Conservation (phyloP, 495 filamentous ascomycete species). For the Pyrenopolyporus hunteri region DNA sequence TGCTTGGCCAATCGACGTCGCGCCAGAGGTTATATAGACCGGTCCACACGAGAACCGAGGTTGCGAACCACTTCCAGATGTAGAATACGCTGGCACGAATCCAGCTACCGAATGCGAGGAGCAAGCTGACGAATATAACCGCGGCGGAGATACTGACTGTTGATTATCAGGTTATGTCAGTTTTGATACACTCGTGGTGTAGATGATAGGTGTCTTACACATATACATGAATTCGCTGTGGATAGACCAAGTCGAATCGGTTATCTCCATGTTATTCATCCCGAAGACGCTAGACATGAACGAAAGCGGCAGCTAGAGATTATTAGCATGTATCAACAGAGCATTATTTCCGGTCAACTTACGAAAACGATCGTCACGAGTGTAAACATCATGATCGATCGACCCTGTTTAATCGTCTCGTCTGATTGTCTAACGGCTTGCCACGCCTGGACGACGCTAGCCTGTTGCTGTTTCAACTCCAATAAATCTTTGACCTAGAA, state of each 20-base stretch:
- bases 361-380: constrained; percentile 65
- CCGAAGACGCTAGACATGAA: constrained; percentile 52
- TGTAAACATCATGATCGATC: constrained; percentile 69
- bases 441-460: constrained; percentile 64
- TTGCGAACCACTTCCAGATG: constrained; percentile 10
- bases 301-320: constrained; percentile 45
- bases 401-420: constrained; percentile 62
- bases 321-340: background rate
- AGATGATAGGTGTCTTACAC: constrained; percentile 29
- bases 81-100: constrained; percentile 29
- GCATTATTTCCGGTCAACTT: constrained; percentile 8
- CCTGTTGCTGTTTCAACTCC: constrained; percentile 68
- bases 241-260: constrained; percentile 33
- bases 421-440: constrained; percentile 62
- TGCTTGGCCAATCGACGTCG: constrained; percentile 1
- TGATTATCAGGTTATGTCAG: background rate
- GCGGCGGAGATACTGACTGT: constrained; percentile 43
- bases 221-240: constrained; percentile 44
- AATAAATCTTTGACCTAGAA: constrained; percentile 54
- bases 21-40: constrained; percentile 31
- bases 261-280: constrained; percentile 49
- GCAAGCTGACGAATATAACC: constrained; percentile 41
- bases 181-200: background rate
- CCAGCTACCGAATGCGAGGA: constrained; percentile 43
- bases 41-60: constrained; percentile 7